These are phyloP conservation scores for Xerocomus nothofagi DNA, from an alignment of 1,284 basidiomycete genomes.

Conservation along the genomic window DNA sequence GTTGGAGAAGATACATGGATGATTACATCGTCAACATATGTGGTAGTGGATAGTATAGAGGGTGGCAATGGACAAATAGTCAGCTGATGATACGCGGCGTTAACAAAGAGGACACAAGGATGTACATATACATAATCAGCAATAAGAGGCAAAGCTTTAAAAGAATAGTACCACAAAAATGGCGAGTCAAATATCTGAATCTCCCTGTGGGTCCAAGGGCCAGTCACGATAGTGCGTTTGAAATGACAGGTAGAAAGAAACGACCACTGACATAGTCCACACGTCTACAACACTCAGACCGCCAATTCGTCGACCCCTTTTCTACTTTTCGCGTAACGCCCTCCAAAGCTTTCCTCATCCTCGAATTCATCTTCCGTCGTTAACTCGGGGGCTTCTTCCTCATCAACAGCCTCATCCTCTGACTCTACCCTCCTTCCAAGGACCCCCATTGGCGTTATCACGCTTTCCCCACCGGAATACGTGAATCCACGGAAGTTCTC, in stretches of 20 bases:
- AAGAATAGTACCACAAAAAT: slow-evolving; percentile 6
- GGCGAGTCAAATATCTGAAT: slow-evolving; percentile 11
- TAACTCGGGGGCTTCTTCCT: slow-evolving; percentile 47
- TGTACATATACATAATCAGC: slow-evolving; percentile 4
- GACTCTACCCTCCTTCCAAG: slow-evolving; percentile 42
- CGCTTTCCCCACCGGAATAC: slow-evolving; percentile 81
- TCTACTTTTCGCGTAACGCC: slow-evolving; percentile 61
- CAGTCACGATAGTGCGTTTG: slow-evolving; percentile 4
- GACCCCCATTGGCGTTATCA: slow-evolving; percentile 42
- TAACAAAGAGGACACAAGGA: slow-evolving; percentile 7
- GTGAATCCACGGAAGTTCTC: slow-evolving; percentile 94
- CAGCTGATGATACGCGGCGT: slow-evolving; percentile 6
- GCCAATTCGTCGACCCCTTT: slow-evolving; percentile 46
- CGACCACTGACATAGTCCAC: slow-evolving; percentile 10
- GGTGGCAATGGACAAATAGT: slow-evolving; percentile 4
- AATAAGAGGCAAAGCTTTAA: slow-evolving; percentile 1
- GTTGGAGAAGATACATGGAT: slow-evolving; percentile 7
- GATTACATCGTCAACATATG: slow-evolving; percentile 32
- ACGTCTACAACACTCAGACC: slow-evolving; percentile 18
- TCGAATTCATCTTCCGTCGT: slow-evolving; percentile 69
- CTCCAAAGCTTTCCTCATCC: slow-evolving; percentile 54
- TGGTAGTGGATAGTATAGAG: slow-evolving; percentile 30
- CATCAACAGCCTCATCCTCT: slow-evolving; percentile 45
- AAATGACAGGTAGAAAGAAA: slow-evolving; percentile 8
- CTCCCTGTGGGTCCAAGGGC: slow-evolving; percentile 23